Evolutionary conservation across 1,284 basidiomycete genomes (phyloP), one percentile per base, ranked within the genome.

Genomic region (Rhodotorula sp.): DNA sequence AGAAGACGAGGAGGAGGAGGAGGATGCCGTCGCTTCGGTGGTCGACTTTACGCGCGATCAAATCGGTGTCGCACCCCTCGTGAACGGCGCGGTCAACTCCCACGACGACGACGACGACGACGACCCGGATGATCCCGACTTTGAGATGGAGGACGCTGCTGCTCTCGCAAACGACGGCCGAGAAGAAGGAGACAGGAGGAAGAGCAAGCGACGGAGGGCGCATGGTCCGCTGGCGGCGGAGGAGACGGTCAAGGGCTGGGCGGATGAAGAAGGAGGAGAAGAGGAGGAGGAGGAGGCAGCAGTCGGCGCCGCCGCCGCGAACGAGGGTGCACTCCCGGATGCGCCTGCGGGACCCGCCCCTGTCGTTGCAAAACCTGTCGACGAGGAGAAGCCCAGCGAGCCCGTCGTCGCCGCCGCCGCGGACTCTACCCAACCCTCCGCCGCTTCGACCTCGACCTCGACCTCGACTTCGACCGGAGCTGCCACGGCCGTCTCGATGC

Each of bases 1-100:
- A 15, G 62, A 23, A 19, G 65, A 48, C 4, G 55, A 78, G 77
- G 64, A 78, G 48, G 67, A 76, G 71, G 65, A 79, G 73, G 78
- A 78, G 38, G 38, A 8, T 43, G 38, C 38, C 38, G 38, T 43
- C 28, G 74, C 76, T 60, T 15, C 67, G 71, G 62, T 21, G 50
- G 26, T 60, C 50, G 34, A 65, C 58, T 16, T 60, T 45, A 38
- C 62, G 52, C 34, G 34, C 4, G 31, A 28, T 23, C 50, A 52
- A n/a, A n/a, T n/a, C n/a, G 50, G 50, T 23, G 50, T 52, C 21
- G 50, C 34, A 5, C 5, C 21, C 31, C 21, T 58, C 57, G 57
- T 58, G 34, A 34, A 38, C 18, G n/a, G 57, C n/a, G 43, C n/a
- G 15, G 26, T 52, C n/a, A 43, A 43, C 38, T 43, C 38, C 10